phyloP scores from a whole-genome alignment of 2,329 filamentous ascomycete genomes.

The Colletotrichum acutatum region DNA sequence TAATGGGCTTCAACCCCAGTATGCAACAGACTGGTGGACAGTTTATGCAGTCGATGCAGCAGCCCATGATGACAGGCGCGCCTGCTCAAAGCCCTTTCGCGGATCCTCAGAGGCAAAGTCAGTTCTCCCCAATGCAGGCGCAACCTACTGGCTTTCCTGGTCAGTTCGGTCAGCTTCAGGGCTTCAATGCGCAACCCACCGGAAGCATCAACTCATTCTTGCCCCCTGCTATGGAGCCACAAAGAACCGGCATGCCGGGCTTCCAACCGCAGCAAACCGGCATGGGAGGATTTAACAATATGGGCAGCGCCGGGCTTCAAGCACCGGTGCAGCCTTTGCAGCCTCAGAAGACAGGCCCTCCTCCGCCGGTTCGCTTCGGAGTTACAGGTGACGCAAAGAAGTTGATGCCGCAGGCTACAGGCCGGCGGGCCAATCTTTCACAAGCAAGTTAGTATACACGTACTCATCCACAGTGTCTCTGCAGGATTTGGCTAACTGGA shows the following conservation, averaged over 20 bases:
- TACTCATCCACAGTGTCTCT: not conserved
- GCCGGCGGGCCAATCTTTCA: slow-evolving; percentile 87
- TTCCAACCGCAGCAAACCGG: slow-evolving; percentile 62
- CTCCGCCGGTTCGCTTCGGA: slow-evolving; percentile 90
- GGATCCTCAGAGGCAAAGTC: slow-evolving; percentile 50
- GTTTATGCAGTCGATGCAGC: slow-evolving; percentile 62
- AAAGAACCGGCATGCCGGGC: slow-evolving; percentile 63
- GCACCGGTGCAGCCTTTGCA: slow-evolving; percentile 57
- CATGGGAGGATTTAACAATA: slow-evolving; percentile 59
- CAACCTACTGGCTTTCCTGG: slow-evolving; percentile 73
- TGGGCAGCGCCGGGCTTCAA: slow-evolving; percentile 37
- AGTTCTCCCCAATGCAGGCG: slow-evolving; percentile 62
- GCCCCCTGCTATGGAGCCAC: slow-evolving; percentile 69
- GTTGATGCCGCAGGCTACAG: slow-evolving; percentile 86
- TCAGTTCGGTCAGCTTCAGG: slow-evolving; percentile 58
- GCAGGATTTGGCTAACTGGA: slow-evolving; percentile 33
- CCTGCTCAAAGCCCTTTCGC: slow-evolving; percentile 52
- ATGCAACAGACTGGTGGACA: slow-evolving; percentile 43
- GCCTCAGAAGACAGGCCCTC: slow-evolving; percentile 69
- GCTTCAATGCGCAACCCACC: slow-evolving; percentile 55
- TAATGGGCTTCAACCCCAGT: slow-evolving; percentile 51
- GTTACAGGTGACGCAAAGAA: slow-evolving; percentile 79
- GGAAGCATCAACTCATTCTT: slow-evolving; percentile 67
- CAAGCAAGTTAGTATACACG: slow-evolving; percentile 87
- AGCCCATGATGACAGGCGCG: slow-evolving; percentile 61